A percentile compares a stretch with the other conserved stretches of the same genome.
Conservation (phyloP, 331 rosid species). For the Malus hybrid region DNA sequence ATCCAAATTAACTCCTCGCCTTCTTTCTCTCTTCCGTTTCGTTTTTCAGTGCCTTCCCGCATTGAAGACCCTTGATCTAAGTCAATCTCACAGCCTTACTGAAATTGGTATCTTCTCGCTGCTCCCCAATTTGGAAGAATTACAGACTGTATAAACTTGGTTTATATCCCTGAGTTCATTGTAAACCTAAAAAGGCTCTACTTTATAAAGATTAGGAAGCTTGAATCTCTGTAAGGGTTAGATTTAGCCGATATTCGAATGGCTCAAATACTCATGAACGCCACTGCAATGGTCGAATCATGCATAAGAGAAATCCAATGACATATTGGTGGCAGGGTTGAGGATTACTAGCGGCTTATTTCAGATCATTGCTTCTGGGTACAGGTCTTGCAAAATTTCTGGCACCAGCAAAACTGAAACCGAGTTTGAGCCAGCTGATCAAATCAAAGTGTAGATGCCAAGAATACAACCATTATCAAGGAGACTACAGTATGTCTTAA, state of each 20-base stretch:
- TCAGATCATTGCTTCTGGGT: too few relatives aligned
- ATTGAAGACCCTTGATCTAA: slow-evolving; percentile 1
- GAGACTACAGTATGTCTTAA: too few relatives aligned
- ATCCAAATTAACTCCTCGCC: too few relatives aligned
- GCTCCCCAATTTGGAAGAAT: background rate
- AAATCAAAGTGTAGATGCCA: too few relatives aligned
- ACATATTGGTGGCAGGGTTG: too few relatives aligned
- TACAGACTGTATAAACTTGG: background rate
- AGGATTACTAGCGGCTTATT: too few relatives aligned
- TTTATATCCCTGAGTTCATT: background rate
- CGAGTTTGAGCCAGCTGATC: too few relatives aligned
- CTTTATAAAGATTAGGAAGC: background rate
- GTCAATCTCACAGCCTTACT: background rate
- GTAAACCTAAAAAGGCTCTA: background rate
- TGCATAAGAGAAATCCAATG: too few relatives aligned
- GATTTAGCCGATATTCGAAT: background rate
- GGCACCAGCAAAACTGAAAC: too few relatives aligned
- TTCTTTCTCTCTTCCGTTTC: background rate
- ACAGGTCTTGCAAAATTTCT: too few relatives aligned
- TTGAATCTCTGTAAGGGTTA: background rate
- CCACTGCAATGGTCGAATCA: background rate
- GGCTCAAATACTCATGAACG: background rate
- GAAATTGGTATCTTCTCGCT: background rate
- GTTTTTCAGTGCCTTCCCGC: background rate
- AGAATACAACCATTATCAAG: too few relatives aligned